Conservation (phyloP, 2,329 filamentous ascomycete genomes). For the Fusarium tanahbumbuense region DNA sequence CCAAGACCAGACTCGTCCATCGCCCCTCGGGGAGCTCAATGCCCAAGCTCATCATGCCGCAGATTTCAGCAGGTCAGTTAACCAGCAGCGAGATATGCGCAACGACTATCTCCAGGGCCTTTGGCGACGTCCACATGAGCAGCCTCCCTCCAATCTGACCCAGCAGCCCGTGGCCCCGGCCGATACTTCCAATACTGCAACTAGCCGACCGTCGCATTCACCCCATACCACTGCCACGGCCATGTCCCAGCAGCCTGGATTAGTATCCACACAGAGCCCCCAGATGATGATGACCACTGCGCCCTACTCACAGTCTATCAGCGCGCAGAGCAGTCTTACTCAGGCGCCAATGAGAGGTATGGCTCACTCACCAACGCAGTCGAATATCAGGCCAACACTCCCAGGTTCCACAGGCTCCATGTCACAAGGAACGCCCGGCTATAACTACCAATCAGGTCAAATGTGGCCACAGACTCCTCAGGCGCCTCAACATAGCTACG, state of each 20-base stretch:
- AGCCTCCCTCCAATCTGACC: constrained; percentile 65
- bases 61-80: constrained; percentile 89
- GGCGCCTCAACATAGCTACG: constrained; percentile 67
- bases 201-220: constrained; percentile 67
- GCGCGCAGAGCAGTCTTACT: constrained; percentile 76
- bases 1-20: constrained; percentile 84
- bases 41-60: constrained; percentile 89
- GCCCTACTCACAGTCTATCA: constrained; percentile 77
- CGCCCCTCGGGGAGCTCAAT: constrained; percentile 80
- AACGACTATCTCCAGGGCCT: constrained; percentile 82
- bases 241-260: constrained; percentile 67
- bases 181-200: constrained; percentile 57
- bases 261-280: constrained; percentile 71
- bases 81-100: constrained; percentile 82
- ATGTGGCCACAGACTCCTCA: constrained; percentile 78
- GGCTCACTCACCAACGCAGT: constrained; percentile 65
- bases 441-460: constrained; percentile 72
- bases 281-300: constrained; percentile 74
- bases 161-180: constrained; percentile 60
- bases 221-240: constrained; percentile 67
- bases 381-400: constrained; percentile 74
- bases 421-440: constrained; percentile 64
- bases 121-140: constrained; percentile 87
- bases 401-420: constrained; percentile 65
- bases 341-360: constrained; percentile 79